Evolutionary conservation across 257 asterid species (phyloP), one percentile per base, ranked within the genome.

Genomic region (Jacaranda copaia): DNA sequence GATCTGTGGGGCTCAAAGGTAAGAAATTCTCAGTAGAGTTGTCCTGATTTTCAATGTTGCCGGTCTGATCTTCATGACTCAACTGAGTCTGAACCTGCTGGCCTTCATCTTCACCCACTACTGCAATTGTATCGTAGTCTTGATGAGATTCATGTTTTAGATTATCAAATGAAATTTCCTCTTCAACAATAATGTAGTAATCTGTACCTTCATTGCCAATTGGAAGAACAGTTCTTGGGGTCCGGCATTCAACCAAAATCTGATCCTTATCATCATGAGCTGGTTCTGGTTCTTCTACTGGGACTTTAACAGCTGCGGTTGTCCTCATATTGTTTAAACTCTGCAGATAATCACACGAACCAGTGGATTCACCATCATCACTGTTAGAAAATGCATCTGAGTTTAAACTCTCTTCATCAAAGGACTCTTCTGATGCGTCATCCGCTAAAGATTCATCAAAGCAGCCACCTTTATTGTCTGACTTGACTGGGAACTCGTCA

Each of bases 391-490:
- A 66, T 1, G 81, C 63, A 57, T 81, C 80, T 0, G 93, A 85
- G 70, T 57, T 68, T 16, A 82, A 52, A 52, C 83, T 74, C 65
- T 77, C 84, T 66, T 80, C 90, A 46, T 87, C 82, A 4, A 69
- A 72, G 1, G 78, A 83, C 71, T 82, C 84, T 18, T 81, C 84
- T 49, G 75, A 45, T 14, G 62, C 78, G 56, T 81, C 86, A 52
- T 82, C 82, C 1, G 68, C 81, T 74, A 72, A 58, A 68, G 70
- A 18, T 73, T 81, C 88, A 76, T 76, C 80, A 57, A 62, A 81
- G 75, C 18, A 64, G 55, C 60, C 56, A 70, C 45, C 71, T 25
- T 73, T 72, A 39, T 55, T 48, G n/a, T 66, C 87, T 32, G 81
- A 32, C 69, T 67, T 55, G 43, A 52, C 43, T 10, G 49, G 10